Evolutionary conservation across 2,329 filamentous ascomycete species (phyloP), one percentile per base, ranked within the genome.

Genomic region (Hypomyces rosellus): DNA sequence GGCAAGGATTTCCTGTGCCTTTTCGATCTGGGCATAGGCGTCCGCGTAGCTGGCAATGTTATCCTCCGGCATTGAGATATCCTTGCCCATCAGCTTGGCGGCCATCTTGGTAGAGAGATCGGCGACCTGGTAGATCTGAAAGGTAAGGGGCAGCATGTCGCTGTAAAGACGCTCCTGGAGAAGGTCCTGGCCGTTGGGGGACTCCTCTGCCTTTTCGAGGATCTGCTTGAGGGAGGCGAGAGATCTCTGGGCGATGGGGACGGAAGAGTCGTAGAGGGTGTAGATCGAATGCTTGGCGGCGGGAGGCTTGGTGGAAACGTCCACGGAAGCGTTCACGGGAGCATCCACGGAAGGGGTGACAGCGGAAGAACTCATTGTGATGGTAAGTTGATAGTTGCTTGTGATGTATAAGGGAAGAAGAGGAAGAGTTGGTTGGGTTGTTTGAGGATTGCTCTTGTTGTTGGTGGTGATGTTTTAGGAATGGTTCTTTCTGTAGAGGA

Each of bases 71-170:
- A 45, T 5, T 11, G 59, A 46, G 9, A 65, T 63, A 39, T 66
- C 62, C 3, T 36, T 44, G 57, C 67, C 72, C 11, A 57, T 55
- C 38, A 65, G 55, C 53, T 67, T 68, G 15, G 65, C 63, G 36
- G 65, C 56, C 15, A 69, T 51, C 61, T 68, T 67, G 51, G 60
- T 52, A 25, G 60, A 52, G 8, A 54, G 43, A 55, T 67, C 63
- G 53, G 64, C 58, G 37, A 59, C 56, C 50, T 67, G 57, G 54
- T 55, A 52, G 50, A 74, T 60, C 59, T 76, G 74, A 62, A 70
- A 68, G 57, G 51, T 61, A 34, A 75, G 59, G 46, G 70, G 66
- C 8, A 68, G 63, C 74, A 76, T 76, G 64, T 75, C 71, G 3
- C 63, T 59, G 54, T 58, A 48, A 34, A 75, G 59, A 37, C 63